Evolutionary conservation across 495 filamentous ascomycete species (phyloP).

Genomic region (Penicillium nucicola): DNA sequence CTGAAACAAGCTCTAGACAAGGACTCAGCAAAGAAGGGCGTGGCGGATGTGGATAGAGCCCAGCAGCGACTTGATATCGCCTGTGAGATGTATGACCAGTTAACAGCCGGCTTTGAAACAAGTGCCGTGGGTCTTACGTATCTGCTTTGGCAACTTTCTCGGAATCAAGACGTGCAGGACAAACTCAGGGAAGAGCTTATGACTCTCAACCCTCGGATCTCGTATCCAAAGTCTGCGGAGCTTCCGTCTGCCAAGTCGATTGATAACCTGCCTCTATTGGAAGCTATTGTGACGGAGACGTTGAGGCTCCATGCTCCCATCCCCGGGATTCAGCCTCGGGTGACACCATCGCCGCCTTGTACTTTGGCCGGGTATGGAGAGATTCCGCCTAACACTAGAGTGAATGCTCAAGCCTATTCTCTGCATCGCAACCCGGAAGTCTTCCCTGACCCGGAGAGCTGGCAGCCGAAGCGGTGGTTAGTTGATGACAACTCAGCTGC

Average conservation of each 20-base stretch:
- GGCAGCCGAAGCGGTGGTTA: constrained; percentile 63
- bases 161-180: constrained; percentile 51
- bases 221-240: constrained; percentile 19
- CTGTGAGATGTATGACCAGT: constrained; percentile 71
- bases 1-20: constrained; percentile 41
- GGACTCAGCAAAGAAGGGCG: constrained; percentile 21
- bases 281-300: constrained; percentile 74
- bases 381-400: constrained; percentile 63
- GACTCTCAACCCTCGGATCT: constrained; percentile 40
- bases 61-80: constrained; percentile 53
- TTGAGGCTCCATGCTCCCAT: constrained; percentile 72
- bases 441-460: constrained; percentile 58
- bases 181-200: constrained; percentile 60
- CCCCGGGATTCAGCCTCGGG: constrained; percentile 71
- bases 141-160: constrained; percentile 63
- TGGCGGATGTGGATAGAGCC: constrained; percentile 14
- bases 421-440: constrained; percentile 64
- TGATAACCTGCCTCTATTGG: constrained; percentile 67
- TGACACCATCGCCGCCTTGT: constrained; percentile 55
- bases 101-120: constrained; percentile 77
- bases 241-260: constrained; percentile 60
- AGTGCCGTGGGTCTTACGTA: constrained; percentile 72
- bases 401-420: constrained; percentile 68
- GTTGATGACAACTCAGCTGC: constrained; percentile 29
- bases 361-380: constrained; percentile 50